phyloP scores from a whole-genome alignment of 2,329 filamentous ascomycete genomes.

The Lasiodiplodia sp. region DNA sequence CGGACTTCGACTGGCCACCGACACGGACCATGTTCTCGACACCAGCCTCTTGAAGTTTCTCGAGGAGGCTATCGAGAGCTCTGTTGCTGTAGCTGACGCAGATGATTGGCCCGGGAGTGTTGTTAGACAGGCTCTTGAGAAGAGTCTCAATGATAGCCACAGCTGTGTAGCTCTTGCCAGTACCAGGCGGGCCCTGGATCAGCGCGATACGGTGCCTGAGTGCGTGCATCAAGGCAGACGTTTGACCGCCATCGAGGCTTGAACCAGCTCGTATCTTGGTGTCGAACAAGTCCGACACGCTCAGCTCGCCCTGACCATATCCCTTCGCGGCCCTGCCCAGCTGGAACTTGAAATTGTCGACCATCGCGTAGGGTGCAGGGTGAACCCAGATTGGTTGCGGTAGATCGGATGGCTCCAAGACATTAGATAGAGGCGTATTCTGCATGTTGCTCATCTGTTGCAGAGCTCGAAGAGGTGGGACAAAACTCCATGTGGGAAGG shows the following conservation, averaged over 20 bases:
- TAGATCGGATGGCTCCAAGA: background rate
- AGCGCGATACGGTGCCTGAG: slow-evolving; percentile 61
- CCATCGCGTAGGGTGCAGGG: background rate
- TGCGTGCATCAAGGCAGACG: slow-evolving; percentile 61
- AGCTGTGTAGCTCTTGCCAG: slow-evolving; percentile 71
- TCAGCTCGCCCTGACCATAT: background rate
- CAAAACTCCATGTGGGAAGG: background rate
- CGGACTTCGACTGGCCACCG: slow-evolving; percentile 65
- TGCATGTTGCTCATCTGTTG: slow-evolving; percentile 30
- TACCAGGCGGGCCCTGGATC: slow-evolving; percentile 75
- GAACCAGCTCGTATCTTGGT: slow-evolving; percentile 33
- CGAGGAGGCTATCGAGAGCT: slow-evolving; percentile 65
- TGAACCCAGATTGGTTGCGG: background rate
- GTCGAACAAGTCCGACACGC: background rate
- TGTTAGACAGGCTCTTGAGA: slow-evolving; percentile 51
- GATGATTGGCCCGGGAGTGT: slow-evolving; percentile 55
- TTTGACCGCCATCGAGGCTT: slow-evolving; percentile 59
- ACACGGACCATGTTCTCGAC: slow-evolving; percentile 66
- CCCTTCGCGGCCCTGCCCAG: slow-evolving; percentile 32
- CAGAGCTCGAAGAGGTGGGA: slow-evolving; percentile 25
- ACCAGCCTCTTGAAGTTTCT: slow-evolving; percentile 62
- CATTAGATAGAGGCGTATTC: background rate
- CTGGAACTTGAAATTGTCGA: slow-evolving; percentile 36
- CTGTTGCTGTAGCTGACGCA: slow-evolving; percentile 59
- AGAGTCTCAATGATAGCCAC: slow-evolving; percentile 64